Percentiles rank a stretch among this genome's conserved stretches.
Conservation (phyloP, 192 early-diverging fungal genomes). For the Polychytrium aggregatum region DNA sequence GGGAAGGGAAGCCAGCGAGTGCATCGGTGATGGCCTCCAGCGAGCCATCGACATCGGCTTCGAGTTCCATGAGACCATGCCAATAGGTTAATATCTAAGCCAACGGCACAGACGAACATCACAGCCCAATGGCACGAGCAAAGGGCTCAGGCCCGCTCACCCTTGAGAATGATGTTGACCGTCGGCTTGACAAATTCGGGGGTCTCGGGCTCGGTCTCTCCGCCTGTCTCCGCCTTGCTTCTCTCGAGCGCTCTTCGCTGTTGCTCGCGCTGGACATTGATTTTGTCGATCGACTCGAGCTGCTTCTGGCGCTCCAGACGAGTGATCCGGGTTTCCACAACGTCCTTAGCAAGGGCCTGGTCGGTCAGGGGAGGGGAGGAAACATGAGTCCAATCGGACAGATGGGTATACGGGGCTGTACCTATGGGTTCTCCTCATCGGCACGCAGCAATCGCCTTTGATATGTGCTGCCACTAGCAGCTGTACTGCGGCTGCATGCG, state of each 20-base stretch:
- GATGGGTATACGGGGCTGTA: too few species aligned
- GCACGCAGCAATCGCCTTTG: too few species aligned
- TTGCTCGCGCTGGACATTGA: constrained; percentile 60
- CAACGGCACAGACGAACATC: not conserved
- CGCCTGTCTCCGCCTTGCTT: constrained; percentile 6
- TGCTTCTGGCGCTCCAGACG: constrained; percentile 49
- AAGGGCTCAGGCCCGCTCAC: too few species aligned
- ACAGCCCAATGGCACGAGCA: too few species aligned
- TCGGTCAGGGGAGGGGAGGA: not conserved
- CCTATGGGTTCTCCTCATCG: too few species aligned
- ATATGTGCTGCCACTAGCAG: too few species aligned
- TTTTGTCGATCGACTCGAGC: constrained; percentile 52
- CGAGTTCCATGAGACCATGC: too few species aligned
- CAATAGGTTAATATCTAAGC: constrained; percentile 3
- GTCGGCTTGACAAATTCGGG: too few species aligned
- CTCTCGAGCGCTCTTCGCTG: constrained; percentile 1
- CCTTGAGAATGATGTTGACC: constrained; percentile 65
- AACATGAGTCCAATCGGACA: too few species aligned
- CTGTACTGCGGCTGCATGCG: too few species aligned
- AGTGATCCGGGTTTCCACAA: constrained; percentile 53
- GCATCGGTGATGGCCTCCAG: constrained; percentile 76
- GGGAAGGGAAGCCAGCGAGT: constrained; percentile 61
- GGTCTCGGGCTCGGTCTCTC: too few species aligned
- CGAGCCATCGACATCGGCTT: constrained; percentile 85
- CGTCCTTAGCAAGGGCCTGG: constrained; percentile 63